Percentiles rank a stretch among this genome's conserved stretches.
Evolutionary conservation across 1,284 basidiomycete species (phyloP).

Genomic region (Ganoderma resinaceum): DNA sequence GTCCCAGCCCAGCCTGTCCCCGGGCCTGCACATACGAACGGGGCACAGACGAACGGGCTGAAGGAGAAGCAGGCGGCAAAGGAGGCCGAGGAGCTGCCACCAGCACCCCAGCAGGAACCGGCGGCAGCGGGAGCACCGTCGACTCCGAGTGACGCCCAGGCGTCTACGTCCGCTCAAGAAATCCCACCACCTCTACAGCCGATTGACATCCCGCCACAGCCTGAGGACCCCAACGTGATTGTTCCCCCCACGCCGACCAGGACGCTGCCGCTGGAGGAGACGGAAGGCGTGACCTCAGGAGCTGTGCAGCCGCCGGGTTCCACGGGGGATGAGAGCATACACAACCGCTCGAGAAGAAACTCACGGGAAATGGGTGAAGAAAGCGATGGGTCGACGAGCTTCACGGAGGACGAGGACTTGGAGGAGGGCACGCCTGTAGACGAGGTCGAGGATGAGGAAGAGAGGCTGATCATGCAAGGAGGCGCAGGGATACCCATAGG

Average conservation of each 20-base stretch:
- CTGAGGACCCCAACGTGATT: conserved; percentile 46
- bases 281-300: conserved; percentile 70
- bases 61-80: conserved; percentile 42
- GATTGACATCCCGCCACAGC: conserved; percentile 36
- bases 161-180: conserved; percentile 25
- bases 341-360: conserved; percentile 40
- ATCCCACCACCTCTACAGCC: conserved; percentile 36
- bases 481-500: conserved; percentile 85
- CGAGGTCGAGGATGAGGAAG: conserved; percentile 78
- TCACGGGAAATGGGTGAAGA: conserved; percentile 49
- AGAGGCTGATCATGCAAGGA: conserved; percentile 80
- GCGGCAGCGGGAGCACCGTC: conserved; percentile 9
- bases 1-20: conserved; percentile 12
- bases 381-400: conserved; percentile 49
- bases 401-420: conserved; percentile 55
- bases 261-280: conserved; percentile 53
- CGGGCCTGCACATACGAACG: conserved; percentile 20
- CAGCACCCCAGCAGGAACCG: conserved; percentile 28
- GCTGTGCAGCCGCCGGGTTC: conserved; percentile 79
- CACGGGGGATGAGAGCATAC: conserved; percentile 52
- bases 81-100: conserved; percentile 38
- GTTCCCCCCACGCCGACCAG: conserved; percentile 64
- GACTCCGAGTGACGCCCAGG: conserved; percentile 26
- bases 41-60: conserved; percentile 32
- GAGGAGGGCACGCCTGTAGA: conserved; percentile 49